These are phyloP conservation scores for Purshia tridentata DNA, from an alignment of 306 rosid species.

Conservation along the genomic window DNA sequence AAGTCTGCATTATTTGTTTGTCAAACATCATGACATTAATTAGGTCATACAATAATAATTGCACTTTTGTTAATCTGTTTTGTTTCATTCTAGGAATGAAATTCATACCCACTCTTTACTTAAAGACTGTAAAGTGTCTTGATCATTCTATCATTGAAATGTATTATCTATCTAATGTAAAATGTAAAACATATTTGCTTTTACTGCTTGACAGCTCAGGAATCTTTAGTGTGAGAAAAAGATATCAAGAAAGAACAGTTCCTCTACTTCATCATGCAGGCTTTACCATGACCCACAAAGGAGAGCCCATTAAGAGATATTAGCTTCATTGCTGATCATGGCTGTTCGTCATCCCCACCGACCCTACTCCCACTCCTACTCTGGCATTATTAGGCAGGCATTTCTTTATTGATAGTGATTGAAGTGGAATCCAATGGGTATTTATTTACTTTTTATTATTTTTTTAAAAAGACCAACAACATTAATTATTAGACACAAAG, in stretches of 20 bases:
- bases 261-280: constrained; percentile 11
- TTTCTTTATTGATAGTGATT: constrained; percentile 48
- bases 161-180: not conserved
- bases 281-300: constrained; percentile 37
- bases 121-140: not conserved
- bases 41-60: not conserved
- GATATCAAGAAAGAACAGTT: constrained; percentile 26
- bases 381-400: constrained; percentile 39
- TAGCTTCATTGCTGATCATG: constrained; percentile 18
- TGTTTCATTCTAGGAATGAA: not conserved
- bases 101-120: not conserved
- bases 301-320: constrained; percentile 7
- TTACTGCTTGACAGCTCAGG: constrained; percentile 42
- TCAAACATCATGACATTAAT: not conserved
- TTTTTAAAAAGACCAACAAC: not conserved
- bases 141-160: not conserved
- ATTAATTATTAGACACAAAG: constrained; percentile 19
- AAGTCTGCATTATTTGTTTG: not conserved
- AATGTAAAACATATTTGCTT: not conserved
- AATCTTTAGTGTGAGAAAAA: constrained; percentile 20
- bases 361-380: constrained; percentile 30
- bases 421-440: constrained; percentile 54
- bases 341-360: not conserved
- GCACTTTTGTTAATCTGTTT: too few species aligned
- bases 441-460: not conserved